Conservation (phyloP, 2,329 filamentous ascomycete genomes). For the Talaromyces sp. region DNA sequence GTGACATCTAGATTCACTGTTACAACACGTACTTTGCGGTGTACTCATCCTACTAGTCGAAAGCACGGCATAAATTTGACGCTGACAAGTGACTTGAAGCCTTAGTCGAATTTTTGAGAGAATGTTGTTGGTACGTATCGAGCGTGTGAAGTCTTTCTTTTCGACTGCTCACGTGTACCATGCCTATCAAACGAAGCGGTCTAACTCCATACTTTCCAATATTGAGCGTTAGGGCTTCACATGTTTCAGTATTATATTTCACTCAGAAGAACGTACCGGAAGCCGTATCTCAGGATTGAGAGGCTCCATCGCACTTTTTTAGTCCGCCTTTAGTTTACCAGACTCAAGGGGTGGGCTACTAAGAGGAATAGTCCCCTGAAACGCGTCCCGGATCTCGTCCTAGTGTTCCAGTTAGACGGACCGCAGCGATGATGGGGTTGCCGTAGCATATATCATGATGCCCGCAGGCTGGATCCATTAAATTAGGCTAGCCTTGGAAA, state of each 20-base stretch:
- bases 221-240: neutral
- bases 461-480: neutral
- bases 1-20: neutral
- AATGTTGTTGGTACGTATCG: neutral
- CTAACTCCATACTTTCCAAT: neutral
- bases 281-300: neutral
- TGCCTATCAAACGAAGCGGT: neutral
- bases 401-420: neutral
- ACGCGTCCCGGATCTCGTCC: neutral
- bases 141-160: neutral
- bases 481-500: neutral
- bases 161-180: neutral
- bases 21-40: neutral
- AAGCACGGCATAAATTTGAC: neutral
- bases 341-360: neutral
- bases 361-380: neutral
- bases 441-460: neutral
- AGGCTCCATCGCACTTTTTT: neutral
- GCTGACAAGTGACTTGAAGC: neutral
- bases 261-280: neutral
- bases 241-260: neutral
- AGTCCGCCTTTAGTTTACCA: neutral
- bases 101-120: neutral
- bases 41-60: too few species aligned
- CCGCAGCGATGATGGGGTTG: neutral